Percentiles rank a stretch among this genome's conserved stretches.
Conservation (phyloP, 2,329 filamentous ascomycete species). For the Hymenoscyphus occultus region DNA sequence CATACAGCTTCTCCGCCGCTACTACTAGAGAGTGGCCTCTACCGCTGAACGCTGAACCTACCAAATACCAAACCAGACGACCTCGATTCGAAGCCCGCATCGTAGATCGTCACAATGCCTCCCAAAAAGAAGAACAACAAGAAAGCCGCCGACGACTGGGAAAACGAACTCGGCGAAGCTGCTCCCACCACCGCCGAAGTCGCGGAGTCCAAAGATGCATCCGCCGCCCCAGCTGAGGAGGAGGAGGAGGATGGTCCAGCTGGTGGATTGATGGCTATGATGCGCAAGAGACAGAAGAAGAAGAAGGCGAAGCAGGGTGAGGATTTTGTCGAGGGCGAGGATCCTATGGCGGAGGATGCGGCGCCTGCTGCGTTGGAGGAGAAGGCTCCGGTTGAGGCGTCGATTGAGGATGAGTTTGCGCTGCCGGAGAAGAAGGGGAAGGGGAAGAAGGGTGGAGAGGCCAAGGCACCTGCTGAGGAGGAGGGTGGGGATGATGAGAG, state of each 20-base stretch:
- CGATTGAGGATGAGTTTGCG: constrained; percentile 81
- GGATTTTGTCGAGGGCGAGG: constrained; percentile 73
- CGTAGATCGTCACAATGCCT: constrained; percentile 63
- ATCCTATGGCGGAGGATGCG: constrained; percentile 44
- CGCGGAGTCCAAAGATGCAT: constrained; percentile 45
- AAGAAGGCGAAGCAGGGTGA: constrained; percentile 59
- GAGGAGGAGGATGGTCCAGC: constrained; percentile 48
- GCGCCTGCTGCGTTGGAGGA: constrained; percentile 46
- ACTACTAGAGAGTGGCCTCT: not conserved
- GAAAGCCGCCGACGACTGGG: constrained; percentile 88
- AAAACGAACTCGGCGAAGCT: constrained; percentile 83
- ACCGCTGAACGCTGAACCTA: not conserved
- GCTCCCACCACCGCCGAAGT: constrained; percentile 49
- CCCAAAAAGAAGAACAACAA: constrained; percentile 96
- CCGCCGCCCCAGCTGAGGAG: constrained; percentile 47
- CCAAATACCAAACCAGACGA: not conserved
- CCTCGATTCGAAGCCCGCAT: not conserved
- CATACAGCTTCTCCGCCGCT: not conserved
- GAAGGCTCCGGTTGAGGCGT: constrained; percentile 79
- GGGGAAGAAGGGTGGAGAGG: constrained; percentile 52
- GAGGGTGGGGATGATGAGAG: constrained; percentile 49
- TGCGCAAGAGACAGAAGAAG: constrained; percentile 83
- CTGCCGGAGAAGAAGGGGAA: constrained; percentile 72
- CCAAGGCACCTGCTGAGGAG: constrained; percentile 38
- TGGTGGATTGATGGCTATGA: constrained; percentile 71